Percentiles rank a stretch among this genome's conserved stretches.
Evolutionary conservation across 148 eudicot genomes (phyloP).

Genomic region (Rhododendron henanense): DNA sequence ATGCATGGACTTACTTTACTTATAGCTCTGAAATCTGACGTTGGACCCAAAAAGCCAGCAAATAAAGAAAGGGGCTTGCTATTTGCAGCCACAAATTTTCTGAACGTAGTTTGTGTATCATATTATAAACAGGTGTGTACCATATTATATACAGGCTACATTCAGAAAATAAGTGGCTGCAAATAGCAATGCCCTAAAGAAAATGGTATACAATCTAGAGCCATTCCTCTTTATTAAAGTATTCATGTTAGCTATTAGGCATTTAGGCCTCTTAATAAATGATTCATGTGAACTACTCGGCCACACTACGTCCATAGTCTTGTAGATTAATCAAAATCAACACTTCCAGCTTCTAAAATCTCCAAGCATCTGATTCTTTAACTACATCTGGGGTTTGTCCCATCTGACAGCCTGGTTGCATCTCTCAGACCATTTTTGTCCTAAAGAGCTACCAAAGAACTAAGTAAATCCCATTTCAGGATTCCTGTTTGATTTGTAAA

Average conservation of each 20-base stretch:
- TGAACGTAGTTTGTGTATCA: no score
- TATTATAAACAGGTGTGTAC: no score
- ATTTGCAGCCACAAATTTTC: no score
- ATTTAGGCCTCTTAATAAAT: not conserved
- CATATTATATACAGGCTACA: no score
- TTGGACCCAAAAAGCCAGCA: not conserved
- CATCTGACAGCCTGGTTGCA: slow-evolving; percentile 16
- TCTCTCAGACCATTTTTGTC: not conserved
- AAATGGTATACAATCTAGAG: not conserved
- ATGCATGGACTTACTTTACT: not conserved
- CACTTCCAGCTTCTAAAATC: not conserved
- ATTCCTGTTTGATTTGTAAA: not conserved
- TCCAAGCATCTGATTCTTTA: not conserved
- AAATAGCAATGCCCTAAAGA: no score
- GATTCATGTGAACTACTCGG: not conserved
- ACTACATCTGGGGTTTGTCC: not conserved
- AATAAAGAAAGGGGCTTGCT: not conserved
- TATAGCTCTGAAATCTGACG: not conserved
- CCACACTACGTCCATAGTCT: not conserved
- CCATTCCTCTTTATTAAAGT: not conserved
- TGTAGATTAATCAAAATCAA: not conserved
- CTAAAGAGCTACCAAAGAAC: not conserved
- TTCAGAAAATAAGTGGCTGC: no score
- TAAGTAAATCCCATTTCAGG: not conserved
- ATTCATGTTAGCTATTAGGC: not conserved